Conservation (phyloP, 2,329 filamentous ascomycete genomes). For the Aureobasidium subglaciale region DNA sequence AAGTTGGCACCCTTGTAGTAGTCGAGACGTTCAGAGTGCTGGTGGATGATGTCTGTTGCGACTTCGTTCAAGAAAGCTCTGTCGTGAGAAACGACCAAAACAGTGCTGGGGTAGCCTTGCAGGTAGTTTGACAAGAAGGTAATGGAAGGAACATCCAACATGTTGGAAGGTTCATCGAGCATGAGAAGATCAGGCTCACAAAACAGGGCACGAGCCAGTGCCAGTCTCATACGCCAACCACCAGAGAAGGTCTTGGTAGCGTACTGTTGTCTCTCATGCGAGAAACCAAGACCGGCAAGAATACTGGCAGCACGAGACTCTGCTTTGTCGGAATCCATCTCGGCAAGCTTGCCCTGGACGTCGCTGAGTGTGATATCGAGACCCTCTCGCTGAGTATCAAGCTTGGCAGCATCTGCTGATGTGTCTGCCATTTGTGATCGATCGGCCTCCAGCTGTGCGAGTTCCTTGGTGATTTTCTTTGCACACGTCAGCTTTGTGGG, state of each 20-base stretch:
- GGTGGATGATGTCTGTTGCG: conserved; percentile 97
- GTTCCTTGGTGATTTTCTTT: conserved; percentile 64
- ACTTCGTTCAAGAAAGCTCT: conserved; percentile 98
- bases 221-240: conserved; percentile 98
- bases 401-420: conserved; percentile 73
- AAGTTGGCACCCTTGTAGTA: conserved; percentile 99
- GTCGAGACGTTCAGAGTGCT: conserved; percentile 92
- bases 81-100: conserved; percentile 97
- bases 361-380: conserved; percentile 87
- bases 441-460: conserved; percentile 70
- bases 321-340: conserved; percentile 99
- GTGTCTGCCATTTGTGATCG: conserved; percentile 80
- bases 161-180: conserved; percentile 98
- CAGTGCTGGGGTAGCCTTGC: conserved; percentile 85
- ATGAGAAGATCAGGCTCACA: conserved; percentile 93
- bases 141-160: conserved; percentile 99
- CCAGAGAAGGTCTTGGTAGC: conserved; percentile 97
- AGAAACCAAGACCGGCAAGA: conserved; percentile 93
- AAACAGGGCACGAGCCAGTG: conserved; percentile 88
- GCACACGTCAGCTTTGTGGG: conserved; percentile 24
- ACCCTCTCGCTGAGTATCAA: conserved; percentile 83
- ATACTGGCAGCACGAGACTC: conserved; percentile 94
- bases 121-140: conserved; percentile 96
- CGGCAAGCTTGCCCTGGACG: conserved; percentile 81
- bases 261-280: conserved; percentile 80